phyloP scores from a whole-genome alignment of 768 basidiomycete species.

The Suillus tomentosus region DNA sequence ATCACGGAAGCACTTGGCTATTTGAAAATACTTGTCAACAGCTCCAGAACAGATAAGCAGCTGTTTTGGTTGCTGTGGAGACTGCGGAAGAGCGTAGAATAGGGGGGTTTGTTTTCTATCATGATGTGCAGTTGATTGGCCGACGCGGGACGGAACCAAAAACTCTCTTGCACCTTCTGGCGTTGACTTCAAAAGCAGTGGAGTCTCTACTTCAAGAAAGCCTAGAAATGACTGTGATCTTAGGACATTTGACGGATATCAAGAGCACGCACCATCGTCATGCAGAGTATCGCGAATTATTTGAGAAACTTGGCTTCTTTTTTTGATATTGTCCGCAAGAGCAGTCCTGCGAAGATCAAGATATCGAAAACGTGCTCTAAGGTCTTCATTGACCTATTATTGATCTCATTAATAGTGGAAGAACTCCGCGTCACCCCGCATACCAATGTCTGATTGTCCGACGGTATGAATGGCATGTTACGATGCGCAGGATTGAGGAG shows the following conservation, averaged over 20 bases:
- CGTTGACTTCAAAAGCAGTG: constrained; percentile 85
- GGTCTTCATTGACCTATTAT: constrained; percentile 77
- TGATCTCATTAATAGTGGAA: background rate
- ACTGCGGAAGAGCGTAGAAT: constrained; percentile 92
- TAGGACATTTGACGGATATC: constrained; percentile 11
- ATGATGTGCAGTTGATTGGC: constrained; percentile 31
- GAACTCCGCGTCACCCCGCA: constrained; percentile 29
- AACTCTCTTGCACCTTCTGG: constrained; percentile 96
- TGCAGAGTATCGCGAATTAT: constrained; percentile 73
- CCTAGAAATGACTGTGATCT: constrained; percentile 44
- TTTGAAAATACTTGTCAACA: constrained; percentile 89
- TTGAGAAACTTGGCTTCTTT: constrained; percentile 80
- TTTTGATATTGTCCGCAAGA: constrained; percentile 77
- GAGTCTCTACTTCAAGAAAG: constrained; percentile 94
- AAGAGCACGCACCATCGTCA: constrained; percentile 57
- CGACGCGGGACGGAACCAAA: constrained; percentile 76
- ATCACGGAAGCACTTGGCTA: constrained; percentile 94
- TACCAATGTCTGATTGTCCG: constrained; percentile 74
- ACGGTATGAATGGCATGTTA: constrained; percentile 83
- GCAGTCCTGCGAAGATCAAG: constrained; percentile 82
- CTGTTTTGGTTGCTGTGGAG: constrained; percentile 96
- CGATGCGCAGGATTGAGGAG: constrained; percentile 78
- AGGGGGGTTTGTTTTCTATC: constrained; percentile 30
- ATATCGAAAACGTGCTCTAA: constrained; percentile 83
- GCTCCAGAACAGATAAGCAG: constrained; percentile 87